Evolutionary conservation across 2,329 filamentous ascomycete genomes (phyloP).

Genomic region (Colletotrichum higginsianum): DNA sequence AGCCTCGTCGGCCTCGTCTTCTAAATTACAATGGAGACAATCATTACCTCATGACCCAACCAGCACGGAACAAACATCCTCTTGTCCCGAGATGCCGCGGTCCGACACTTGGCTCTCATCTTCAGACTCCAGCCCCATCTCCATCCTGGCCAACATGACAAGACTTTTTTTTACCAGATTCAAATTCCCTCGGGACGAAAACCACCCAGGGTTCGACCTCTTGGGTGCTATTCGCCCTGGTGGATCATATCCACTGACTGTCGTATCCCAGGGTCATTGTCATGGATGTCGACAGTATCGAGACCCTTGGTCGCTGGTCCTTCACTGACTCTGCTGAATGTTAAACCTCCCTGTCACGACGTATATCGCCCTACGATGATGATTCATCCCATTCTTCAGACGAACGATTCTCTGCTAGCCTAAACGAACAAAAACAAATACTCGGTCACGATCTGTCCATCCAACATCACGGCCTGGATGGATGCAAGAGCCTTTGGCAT

Average conservation of each 20-base stretch:
- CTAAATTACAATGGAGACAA: background rate
- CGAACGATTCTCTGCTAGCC: constrained; percentile 2
- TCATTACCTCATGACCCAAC: background rate
- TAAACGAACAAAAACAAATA: constrained; percentile 7
- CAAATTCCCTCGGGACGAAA: constrained; percentile 24
- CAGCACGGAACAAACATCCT: background rate
- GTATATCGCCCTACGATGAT: background rate
- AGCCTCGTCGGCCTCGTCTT: background rate
- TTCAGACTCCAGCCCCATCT: constrained; percentile 1
- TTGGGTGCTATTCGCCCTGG: constrained; percentile 19
- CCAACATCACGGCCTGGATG: constrained; percentile 11
- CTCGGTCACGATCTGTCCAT: constrained; percentile 20
- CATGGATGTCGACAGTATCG: constrained; percentile 26
- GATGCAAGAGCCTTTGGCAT: constrained; percentile 7
- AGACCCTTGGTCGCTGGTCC: constrained; percentile 8
- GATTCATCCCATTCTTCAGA: constrained; percentile 14
- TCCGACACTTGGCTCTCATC: constrained; percentile 17
- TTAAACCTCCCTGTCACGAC: constrained; percentile 12
- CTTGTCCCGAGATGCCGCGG: constrained; percentile 29
- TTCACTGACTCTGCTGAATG: constrained; percentile 9
- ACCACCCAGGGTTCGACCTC: background rate
- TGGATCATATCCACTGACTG: constrained; percentile 29
- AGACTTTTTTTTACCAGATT: constrained; percentile 19
- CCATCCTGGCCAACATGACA: constrained; percentile 17
- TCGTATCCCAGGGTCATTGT: constrained; percentile 17